Evolutionary conservation across 1,284 basidiomycete species (phyloP).

Genomic region (Ceratobasidium sp.): DNA sequence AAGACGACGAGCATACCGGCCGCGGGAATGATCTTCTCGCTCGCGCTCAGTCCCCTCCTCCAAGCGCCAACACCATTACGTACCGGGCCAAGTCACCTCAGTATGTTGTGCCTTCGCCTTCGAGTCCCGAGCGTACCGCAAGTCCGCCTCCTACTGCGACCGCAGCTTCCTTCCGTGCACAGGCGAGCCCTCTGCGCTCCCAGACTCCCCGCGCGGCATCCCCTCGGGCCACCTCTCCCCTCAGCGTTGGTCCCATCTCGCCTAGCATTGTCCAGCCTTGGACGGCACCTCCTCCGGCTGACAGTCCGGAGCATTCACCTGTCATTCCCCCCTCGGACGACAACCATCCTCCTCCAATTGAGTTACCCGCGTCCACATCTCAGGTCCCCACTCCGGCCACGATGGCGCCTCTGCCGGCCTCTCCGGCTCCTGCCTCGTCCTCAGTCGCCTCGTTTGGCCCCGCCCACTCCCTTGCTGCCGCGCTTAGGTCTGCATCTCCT

Average conservation of each 20-base stretch:
- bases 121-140: conserved; percentile 23
- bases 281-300: neutral
- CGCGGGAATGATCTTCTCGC: conserved; percentile 29
- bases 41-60: conserved; percentile 33
- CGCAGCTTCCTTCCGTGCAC: conserved; percentile 21
- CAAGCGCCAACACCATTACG: conserved; percentile 6
- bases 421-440: conserved; percentile 6
- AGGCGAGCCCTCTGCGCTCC: conserved; percentile 31
- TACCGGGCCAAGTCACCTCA: conserved; percentile 35
- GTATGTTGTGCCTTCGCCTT: conserved; percentile 28
- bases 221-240: conserved; percentile 17
- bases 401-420: neutral
- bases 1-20: conserved; percentile 62
- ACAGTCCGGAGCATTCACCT: conserved; percentile 22
- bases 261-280: neutral
- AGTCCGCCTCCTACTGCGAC: conserved; percentile 40
- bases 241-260: conserved; percentile 7
- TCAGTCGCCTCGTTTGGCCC: conserved; percentile 9
- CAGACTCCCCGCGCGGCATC: conserved; percentile 29
- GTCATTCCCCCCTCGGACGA: conserved; percentile 25
- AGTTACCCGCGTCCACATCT: conserved; percentile 6
- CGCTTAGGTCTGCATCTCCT: conserved; percentile 26
- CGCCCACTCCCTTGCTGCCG: conserved; percentile 31
- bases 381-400: neutral
- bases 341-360: neutral